Evolutionary conservation across 2,329 filamentous ascomycete species (phyloP), one percentile per base, ranked within the genome.

Genomic region (Sporothrix brunneoviolacea): DNA sequence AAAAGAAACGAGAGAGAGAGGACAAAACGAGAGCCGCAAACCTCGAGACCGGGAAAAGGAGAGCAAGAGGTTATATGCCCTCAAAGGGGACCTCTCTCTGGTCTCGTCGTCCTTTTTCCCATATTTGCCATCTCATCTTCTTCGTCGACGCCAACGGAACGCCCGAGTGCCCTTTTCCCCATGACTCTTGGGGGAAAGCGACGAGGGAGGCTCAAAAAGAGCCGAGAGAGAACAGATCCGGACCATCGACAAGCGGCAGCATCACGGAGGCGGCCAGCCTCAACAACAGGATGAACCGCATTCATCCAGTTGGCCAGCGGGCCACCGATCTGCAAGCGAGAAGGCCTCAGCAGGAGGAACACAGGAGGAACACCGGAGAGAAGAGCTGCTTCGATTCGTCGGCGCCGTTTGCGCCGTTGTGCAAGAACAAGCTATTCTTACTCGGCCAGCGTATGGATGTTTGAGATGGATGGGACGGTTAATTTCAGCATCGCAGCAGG

Each of bases 401-500:
- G n/a, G n/a, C n/a, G n/a, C n/a, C n/a, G n/a, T n/a, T n/a, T n/a
- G n/a, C n/a, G n/a, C n/a, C n/a, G n/a, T n/a, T n/a, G 22, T 38
- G 41, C 22, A 7, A 38, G 15, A n/a, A 36, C 42, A 27, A 47
- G 21, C 44, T 38, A 16, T 47, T 47, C 35, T 16, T n/a, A 47
- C 35, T 27, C 18, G n/a, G 24, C 33, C 16, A 16, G 36, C 7
- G 16, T 30, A n/a, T 40, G 42, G 36, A 19, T 48, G 74, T 79
- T 76, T 77, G 75, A 76, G 68, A 68, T 73, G 73, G 65, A 75
- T 73, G 69, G 69, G 66, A 71, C 63, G 67, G 65, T 60, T 66
- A 69, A 69, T 69, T 67, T 62, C 59, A 64, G 63, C 59, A 63
- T 64, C n/a, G n/a, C n/a, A n/a, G n/a, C n/a, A n/a, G n/a, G 66